Percentiles rank a stretch among this genome's conserved stretches.
Conservation (phyloP, 2,329 filamentous ascomycete species). For the Aspergillus luchuensis region DNA sequence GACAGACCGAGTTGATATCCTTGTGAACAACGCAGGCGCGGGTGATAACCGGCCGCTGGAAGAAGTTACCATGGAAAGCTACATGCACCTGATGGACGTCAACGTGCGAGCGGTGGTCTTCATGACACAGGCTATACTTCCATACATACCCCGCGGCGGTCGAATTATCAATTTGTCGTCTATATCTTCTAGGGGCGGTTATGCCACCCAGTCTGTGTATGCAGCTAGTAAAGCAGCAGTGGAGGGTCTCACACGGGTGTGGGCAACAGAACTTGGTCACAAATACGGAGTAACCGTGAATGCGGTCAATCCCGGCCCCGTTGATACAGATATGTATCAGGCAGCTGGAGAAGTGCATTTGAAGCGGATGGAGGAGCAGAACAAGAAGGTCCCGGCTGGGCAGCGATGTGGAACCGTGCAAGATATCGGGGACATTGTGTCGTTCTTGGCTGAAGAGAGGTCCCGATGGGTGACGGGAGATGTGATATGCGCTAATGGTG, state of each 20-base stretch:
- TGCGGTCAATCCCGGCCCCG: conserved; percentile 32
- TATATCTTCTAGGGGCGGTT: conserved; percentile 21
- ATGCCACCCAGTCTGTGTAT: conserved; percentile 55
- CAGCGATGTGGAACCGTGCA: conserved; percentile 16
- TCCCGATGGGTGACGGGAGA: conserved; percentile 26
- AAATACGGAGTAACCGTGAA: conserved; percentile 36
- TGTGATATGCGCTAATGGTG: conserved; percentile 26
- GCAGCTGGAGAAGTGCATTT: conserved; percentile 17
- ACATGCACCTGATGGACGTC: conserved; percentile 18
- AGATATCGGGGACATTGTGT: conserved; percentile 25
- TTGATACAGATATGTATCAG: conserved; percentile 27
- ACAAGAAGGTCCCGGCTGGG: conserved; percentile 22
- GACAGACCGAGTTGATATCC: conserved; percentile 20
- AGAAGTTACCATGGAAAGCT: conserved; percentile 23
- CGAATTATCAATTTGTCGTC: conserved; percentile 27
- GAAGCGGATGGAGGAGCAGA: conserved; percentile 19
- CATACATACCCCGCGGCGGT: conserved; percentile 13
- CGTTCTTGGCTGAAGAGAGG: conserved; percentile 21
- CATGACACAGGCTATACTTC: conserved; percentile 25
- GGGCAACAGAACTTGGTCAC: conserved; percentile 45
- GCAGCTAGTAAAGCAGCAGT: conserved; percentile 64
- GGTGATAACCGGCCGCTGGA: conserved; percentile 22
- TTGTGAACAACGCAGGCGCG: conserved; percentile 32
- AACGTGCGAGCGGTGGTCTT: conserved; percentile 26
- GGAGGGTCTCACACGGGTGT: conserved; percentile 64